Base-by-base conservation (phyloP, 164 flowering plant species). In the Hamamelis virginiana region DNA sequence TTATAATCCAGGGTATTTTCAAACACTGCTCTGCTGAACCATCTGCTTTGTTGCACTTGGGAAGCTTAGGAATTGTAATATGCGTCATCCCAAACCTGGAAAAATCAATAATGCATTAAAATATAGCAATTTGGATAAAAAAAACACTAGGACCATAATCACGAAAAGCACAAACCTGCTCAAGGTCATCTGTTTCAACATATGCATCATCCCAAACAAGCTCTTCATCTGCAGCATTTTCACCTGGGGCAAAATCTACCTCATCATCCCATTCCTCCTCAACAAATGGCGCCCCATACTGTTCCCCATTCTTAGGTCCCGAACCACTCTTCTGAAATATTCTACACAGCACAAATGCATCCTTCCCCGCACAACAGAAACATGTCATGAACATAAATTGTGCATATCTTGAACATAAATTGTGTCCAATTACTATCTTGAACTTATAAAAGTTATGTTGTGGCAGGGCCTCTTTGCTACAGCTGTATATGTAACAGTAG, bases 231-330 rank as follows among this genome's bases (percentile, higher is more conserved):
- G 64, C 64, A 47, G 44, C 38, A 52, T 58, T 78, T 33, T 61
- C 76, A 33, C 72, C 80, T 0, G 87, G 85, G 22, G 75, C 58
- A 47, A 73, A 5, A 59, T 60, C 69, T 67, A 70, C 64, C 59
- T 77, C 86, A 10, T 82, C 82, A 27, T 85, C 89, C 89, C 91
- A 87, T 68, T 87, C 92, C 71, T 87, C 90, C 69, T 86, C 92
- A 67, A 84, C 47, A 66, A 86, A 83, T 3, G 91, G 91, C 13
- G 89, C 89, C 22, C 91, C 91, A 69, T 85, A 86, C 62, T 82
- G 78, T 72, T 87, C 91, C 16, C 88, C 89, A 68, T 86, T 87
- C 79, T 86, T 87, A 1, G 91, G 89, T 62, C 91, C 91, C 0
- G 91, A 50, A 8, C 91, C 91, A 75, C 91, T 87, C 78, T 87